Percentiles rank a stretch among this genome's conserved stretches.
phyloP scores from a whole-genome alignment of 306 rosid species.

The Potentilla sterilis region DNA sequence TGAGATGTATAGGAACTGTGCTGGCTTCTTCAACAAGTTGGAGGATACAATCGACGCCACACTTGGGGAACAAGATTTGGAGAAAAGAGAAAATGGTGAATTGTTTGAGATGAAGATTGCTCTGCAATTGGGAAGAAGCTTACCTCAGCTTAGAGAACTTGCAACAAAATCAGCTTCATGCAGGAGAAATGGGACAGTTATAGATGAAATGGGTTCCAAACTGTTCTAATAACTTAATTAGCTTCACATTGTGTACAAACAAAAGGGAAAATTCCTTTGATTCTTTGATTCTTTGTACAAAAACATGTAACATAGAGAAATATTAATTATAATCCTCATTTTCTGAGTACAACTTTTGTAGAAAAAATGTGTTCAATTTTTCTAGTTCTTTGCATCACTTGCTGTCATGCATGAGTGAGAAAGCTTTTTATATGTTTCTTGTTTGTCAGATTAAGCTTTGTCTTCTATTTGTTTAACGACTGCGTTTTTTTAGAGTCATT shows the following conservation, averaged over 20 bases:
- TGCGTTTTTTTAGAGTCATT: not conserved
- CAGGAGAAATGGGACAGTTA: slow-evolving; percentile 35
- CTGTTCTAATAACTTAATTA: slow-evolving; percentile 33
- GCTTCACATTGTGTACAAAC: slow-evolving; percentile 5
- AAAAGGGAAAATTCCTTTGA: not conserved
- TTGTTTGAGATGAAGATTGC: slow-evolving; percentile 61
- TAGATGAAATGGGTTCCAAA: slow-evolving; percentile 70
- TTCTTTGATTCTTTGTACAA: slow-evolving; percentile 17
- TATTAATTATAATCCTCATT: not conserved
- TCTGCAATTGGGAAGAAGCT: slow-evolving; percentile 61
- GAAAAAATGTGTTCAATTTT: not conserved
- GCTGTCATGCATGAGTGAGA: slow-evolving; percentile 3
- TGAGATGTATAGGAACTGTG: slow-evolving; percentile 62
- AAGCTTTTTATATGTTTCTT: not conserved
- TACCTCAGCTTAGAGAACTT: slow-evolving; percentile 47
- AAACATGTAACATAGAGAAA: not conserved
- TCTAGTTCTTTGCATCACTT: not conserved
- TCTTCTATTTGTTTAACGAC: not conserved
- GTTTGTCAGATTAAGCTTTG: not conserved
- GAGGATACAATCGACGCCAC: slow-evolving; percentile 45
- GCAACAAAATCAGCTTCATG: slow-evolving; percentile 45
- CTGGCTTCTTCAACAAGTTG: slow-evolving; percentile 46
- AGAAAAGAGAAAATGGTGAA: slow-evolving; percentile 65
- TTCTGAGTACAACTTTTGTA: not conserved
- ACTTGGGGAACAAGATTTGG: slow-evolving; percentile 46